A percentile compares a stretch with the other conserved stretches of the same genome.
Conservation (phyloP, 176 grass and related monocot species). For the Thinopyrum elongatum region DNA sequence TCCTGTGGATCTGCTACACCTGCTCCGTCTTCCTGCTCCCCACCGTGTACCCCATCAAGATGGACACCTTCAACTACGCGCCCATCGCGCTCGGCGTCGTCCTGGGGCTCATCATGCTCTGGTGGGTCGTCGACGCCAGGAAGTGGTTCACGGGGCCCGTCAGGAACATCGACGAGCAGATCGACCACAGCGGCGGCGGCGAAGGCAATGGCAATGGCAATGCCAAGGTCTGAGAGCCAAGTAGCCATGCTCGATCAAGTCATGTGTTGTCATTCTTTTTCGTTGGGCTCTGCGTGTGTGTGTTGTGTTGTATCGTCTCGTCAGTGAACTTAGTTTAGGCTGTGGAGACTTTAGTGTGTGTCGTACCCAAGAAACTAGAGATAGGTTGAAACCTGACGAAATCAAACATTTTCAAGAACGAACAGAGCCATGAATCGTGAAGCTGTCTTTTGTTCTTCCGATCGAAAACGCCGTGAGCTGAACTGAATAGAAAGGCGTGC, state of each 20-base stretch:
- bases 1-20: constrained; percentile 98
- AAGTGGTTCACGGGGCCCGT: constrained; percentile 95
- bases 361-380: neutral
- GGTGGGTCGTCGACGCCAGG: constrained; percentile 90
- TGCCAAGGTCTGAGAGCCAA: constrained; percentile 50
- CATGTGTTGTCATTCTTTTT: neutral
- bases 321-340: neutral
- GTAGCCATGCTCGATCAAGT: neutral
- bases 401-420: neutral
- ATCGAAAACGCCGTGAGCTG: neutral
- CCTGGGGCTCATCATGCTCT: constrained; percentile 67
- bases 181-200: neutral
- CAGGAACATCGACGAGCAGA: constrained; percentile 68
- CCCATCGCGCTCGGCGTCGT: constrained; percentile 63
- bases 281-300: neutral
- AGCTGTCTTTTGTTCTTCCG: neutral
- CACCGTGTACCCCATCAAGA: constrained; percentile 72
- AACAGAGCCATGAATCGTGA: neutral
- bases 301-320: neutral
- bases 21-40: constrained; percentile 93
- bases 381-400: neutral
- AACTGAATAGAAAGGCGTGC: neutral
- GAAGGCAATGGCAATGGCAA: neutral
- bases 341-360: neutral
- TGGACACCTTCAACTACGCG: constrained; percentile 86